Base-by-base conservation (phyloP, 2,329 filamentous ascomycete species). In the Trichoderma arundinaceum region DNA sequence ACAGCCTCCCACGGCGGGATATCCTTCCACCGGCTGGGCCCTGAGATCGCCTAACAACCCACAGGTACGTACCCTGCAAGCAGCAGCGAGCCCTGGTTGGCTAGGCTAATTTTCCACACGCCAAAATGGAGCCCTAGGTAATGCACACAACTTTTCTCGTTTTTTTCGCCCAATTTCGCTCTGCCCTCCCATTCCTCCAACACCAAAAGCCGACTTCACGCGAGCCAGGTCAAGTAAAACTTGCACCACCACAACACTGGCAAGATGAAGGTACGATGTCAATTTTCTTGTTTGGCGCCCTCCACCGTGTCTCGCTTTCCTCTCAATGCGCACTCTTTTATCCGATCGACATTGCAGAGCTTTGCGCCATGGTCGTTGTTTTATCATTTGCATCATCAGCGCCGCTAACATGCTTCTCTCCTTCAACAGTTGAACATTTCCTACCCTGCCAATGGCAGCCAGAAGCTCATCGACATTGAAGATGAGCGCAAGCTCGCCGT, bases 401-500 rank as follows among this genome's bases (percentile, higher is more conserved):
- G 63, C 64, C 67, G 74, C 79, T 82, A 70, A 82, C 74, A 39
- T 41, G n/a, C 13, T 28, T 39, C 38, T 51, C 15, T 41, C 59
- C 51, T 44, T 53, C 49, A 19, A 67, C 68, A 86, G 85, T 82
- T 88, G 82, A 88, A 88, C 85, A 86, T 88, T 78, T 86, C 83
- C 77, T 96, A 94, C 90, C 95, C 95, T 85, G 92, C 94, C 90
- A 98, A 98, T 86, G 95, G 95, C 90, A 95, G 93, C 80, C 95
- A 99, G 85, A 99, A 99, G 89, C 88, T 99, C 81, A 90, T 99
- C 86, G 96, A 99, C 77, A 86, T 99, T 77, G 95, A 99, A 80
- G 96, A 99, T 91, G 96, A 99, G 85, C 93, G 94, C 86, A 97
- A 97, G 89, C 89, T 98, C 82, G 91, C 92, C 82, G 88, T 95